Evolutionary conservation across 2,329 filamentous ascomycete species (phyloP).

Genomic region (Oidium heveae): DNA sequence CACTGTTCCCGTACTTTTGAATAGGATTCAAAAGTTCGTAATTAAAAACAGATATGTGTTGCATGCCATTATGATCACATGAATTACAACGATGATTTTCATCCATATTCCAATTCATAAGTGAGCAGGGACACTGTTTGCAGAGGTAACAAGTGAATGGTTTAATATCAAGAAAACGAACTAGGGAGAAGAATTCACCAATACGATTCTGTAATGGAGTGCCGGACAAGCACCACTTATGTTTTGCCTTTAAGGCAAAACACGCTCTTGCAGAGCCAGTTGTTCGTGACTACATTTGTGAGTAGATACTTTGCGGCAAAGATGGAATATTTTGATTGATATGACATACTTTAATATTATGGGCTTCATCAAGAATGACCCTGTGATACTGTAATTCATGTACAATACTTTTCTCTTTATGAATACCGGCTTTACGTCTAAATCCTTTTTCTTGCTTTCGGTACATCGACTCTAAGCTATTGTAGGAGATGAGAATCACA

Average conservation of each 20-base stretch:
- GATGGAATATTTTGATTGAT: neutral
- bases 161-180: slow-evolving; percentile 70
- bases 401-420: slow-evolving; percentile 59
- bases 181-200: slow-evolving; percentile 83
- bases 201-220: slow-evolving; percentile 94
- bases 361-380: slow-evolving; percentile 80
- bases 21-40: slow-evolving; percentile 82
- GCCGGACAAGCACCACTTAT: slow-evolving; percentile 88
- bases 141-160: slow-evolving; percentile 91
- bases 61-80: slow-evolving; percentile 33
- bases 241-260: slow-evolving; percentile 66
- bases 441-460: slow-evolving; percentile 85
- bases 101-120: slow-evolving; percentile 62
- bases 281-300: slow-evolving; percentile 33
- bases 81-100: slow-evolving; percentile 41
- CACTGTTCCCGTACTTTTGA: slow-evolving; percentile 32
- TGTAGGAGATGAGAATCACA: slow-evolving; percentile 95
- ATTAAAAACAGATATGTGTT: slow-evolving; percentile 61
- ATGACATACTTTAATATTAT: slow-evolving; percentile 56
- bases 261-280: slow-evolving; percentile 88
- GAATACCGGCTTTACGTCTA: slow-evolving; percentile 49
- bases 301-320: slow-evolving; percentile 6
- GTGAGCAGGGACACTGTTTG: slow-evolving; percentile 58
- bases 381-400: slow-evolving; percentile 76
- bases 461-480: slow-evolving; percentile 70